Evolutionary conservation across 768 basidiomycete species (phyloP), one percentile per base, ranked within the genome.

Genomic region (Filobasidium floriforme): DNA sequence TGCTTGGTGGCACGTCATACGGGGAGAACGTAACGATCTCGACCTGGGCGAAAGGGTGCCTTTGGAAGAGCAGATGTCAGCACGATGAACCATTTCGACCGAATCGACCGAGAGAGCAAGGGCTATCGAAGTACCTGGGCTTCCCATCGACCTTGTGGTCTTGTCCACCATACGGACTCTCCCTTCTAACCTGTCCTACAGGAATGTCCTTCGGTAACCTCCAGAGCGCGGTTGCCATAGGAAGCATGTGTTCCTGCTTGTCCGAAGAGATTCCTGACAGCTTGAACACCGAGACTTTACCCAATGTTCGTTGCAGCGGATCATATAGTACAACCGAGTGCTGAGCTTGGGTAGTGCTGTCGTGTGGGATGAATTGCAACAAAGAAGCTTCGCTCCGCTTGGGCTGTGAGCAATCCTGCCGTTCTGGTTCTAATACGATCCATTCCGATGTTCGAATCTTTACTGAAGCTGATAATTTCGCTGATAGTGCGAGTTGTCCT

Each of bases 361-460:
- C 46, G 46, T 37, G 32, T 9, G 32, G 4, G 32, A 37, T 37
- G 32, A 37, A 37, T 37, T 37, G 32, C 4, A 37, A 37, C 32
- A 37, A 37, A 37, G 32, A 37, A 37, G 32, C 32, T 37, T 37
- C 32, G 46, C 46, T 22, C 14, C 18, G 22, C 46, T 14, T 49
- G 46, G 46, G 3, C 46, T 3, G 46, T 5, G 32, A 9, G 4
- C 32, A 9, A 3, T 37, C 32, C 32, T 37, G 32, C 32, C 9
- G 32, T 37, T 37, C 32, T 49, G 46, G 12, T 18, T 49, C 46
- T 3, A 12, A 22, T 5, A 5, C 46, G 18, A 49, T 18, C 46
- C 46, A 49, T 49, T 49, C 46, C 18, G 46, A 49, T 49, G 46
- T 49, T 22, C 46, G 46, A 18, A 49, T 49, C 46, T 49, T 49